Percentiles rank a stretch among this genome's conserved stretches.
Evolutionary conservation across 257 asterid genomes (phyloP).

Genomic region (Capsicum chinense): DNA sequence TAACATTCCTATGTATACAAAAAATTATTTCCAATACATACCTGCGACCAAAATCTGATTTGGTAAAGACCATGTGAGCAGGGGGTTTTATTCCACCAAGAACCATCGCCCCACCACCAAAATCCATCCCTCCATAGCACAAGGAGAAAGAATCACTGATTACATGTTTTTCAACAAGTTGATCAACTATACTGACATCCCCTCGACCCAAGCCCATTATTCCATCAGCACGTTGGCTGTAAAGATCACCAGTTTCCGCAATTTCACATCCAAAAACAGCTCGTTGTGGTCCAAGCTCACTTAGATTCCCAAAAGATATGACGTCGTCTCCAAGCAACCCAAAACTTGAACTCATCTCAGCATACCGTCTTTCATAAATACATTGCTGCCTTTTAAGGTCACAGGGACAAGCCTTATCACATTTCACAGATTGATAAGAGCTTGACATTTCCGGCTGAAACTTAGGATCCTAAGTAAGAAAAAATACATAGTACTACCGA

Average conservation of each 20-base stretch:
- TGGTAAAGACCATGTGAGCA: slow-evolving; percentile 72
- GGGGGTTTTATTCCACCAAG: slow-evolving; percentile 83
- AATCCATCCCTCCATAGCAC: slow-evolving; percentile 97
- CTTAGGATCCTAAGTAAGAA: slow-evolving; percentile 70
- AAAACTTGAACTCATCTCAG: slow-evolving; percentile 95
- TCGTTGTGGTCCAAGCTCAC: slow-evolving; percentile 83
- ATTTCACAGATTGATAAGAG: slow-evolving; percentile 74
- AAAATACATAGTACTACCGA: not conserved
- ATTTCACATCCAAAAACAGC: slow-evolving; percentile 94
- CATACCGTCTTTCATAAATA: slow-evolving; percentile 83
- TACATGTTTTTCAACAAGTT: slow-evolving; percentile 82
- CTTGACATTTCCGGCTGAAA: slow-evolving; percentile 77
- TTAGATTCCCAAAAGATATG: slow-evolving; percentile 84
- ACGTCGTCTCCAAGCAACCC: slow-evolving; percentile 87
- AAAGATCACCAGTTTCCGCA: slow-evolving; percentile 89
- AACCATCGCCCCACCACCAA: slow-evolving; percentile 98
- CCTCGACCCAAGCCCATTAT: slow-evolving; percentile 98
- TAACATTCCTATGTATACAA: slow-evolving; percentile 53
- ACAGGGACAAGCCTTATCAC: slow-evolving; percentile 76
- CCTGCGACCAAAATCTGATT: slow-evolving; percentile 83
- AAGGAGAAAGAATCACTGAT: slow-evolving; percentile 90
- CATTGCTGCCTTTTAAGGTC: slow-evolving; percentile 73
- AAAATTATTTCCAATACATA: slow-evolving; percentile 50
- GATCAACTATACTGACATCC: slow-evolving; percentile 90
- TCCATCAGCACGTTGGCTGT: slow-evolving; percentile 97